Evolutionary conservation across 768 basidiomycete species (phyloP).

Genomic region (Exidia glandulosa): DNA sequence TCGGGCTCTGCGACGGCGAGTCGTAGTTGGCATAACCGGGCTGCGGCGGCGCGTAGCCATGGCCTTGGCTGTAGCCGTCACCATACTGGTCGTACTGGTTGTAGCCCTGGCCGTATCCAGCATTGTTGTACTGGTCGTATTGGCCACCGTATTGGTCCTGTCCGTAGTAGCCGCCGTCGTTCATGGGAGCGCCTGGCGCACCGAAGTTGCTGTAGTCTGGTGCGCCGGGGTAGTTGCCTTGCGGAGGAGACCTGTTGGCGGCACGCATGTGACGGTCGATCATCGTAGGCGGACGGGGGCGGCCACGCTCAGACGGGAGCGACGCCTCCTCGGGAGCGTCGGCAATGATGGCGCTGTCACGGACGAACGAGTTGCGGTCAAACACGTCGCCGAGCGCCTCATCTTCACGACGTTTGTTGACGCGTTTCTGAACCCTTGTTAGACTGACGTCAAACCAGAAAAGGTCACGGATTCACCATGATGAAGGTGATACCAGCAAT

Average conservation of each 20-base stretch:
- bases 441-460: not conserved
- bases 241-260: not conserved
- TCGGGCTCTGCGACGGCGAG: slow-evolving; percentile 2
- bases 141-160: slow-evolving; percentile 15
- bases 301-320: slow-evolving; percentile 22
- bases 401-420: slow-evolving; percentile 4
- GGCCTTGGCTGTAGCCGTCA: slow-evolving; percentile 1
- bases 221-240: slow-evolving; percentile 5
- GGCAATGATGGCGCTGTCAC: slow-evolving; percentile 49
- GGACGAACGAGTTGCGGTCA: slow-evolving; percentile 46
- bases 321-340: slow-evolving; percentile 36
- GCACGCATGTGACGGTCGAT: slow-evolving; percentile 32
- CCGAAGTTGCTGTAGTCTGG: slow-evolving; percentile 6
- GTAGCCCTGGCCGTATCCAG: slow-evolving; percentile 22
- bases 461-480: slow-evolving; percentile 19
- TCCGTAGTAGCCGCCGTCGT: not conserved
- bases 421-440: slow-evolving; percentile 9
- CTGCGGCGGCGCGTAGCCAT: not conserved
- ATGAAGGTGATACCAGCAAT: slow-evolving; percentile 23
- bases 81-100: slow-evolving; percentile 16
- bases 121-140: slow-evolving; percentile 29
- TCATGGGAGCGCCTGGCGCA: not conserved
- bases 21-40: not conserved
- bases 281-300: slow-evolving; percentile 55
- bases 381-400: slow-evolving; percentile 26